Evolutionary conservation across 805 yeast species (phyloP).

Genomic region (Spathaspora arborariae): DNA sequence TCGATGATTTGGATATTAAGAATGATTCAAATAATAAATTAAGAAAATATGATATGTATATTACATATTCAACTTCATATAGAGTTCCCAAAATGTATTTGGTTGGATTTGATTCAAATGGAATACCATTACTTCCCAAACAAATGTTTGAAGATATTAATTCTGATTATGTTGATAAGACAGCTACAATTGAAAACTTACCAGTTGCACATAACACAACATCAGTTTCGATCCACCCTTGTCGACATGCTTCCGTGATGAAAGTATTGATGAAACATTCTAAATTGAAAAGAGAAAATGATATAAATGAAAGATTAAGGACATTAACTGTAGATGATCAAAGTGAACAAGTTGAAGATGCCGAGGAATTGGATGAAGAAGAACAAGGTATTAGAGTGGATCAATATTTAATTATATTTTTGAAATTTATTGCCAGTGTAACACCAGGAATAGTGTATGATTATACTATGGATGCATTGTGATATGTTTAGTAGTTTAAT

Average conservation of each 20-base stretch:
- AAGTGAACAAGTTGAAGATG: constrained; percentile 9
- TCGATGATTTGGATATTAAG: constrained; percentile 31
- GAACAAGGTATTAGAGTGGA: constrained; percentile 66
- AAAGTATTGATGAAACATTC: constrained; percentile 75
- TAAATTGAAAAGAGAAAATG: constrained; percentile 27
- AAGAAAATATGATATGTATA: constrained; percentile 83
- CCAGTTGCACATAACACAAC: constrained; percentile 78
- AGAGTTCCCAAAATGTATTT: constrained; percentile 93
- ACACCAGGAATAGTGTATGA: constrained; percentile 98
- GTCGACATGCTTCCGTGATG: constrained; percentile 95
- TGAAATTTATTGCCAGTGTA: constrained; percentile 93
- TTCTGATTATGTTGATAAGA: constrained; percentile 87
- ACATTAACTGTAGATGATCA: constrained; percentile 44
- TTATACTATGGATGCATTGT: constrained; percentile 95
- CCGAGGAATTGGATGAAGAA: constrained; percentile 18
- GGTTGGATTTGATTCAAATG: constrained; percentile 80
- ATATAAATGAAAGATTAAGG: constrained; percentile 40
- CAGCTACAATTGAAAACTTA: constrained; percentile 91
- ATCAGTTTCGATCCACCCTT: constrained; percentile 90
- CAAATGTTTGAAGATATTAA: constrained; percentile 95
- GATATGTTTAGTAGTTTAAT: too few relatives aligned
- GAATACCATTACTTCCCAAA: constrained; percentile 79
- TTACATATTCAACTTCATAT: constrained; percentile 90
- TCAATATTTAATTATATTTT: constrained; percentile 82
- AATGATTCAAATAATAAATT: constrained; percentile 27